Evolutionary conservation across 2,329 filamentous ascomycete genomes (phyloP).

Genomic region (Cercospora sp.): DNA sequence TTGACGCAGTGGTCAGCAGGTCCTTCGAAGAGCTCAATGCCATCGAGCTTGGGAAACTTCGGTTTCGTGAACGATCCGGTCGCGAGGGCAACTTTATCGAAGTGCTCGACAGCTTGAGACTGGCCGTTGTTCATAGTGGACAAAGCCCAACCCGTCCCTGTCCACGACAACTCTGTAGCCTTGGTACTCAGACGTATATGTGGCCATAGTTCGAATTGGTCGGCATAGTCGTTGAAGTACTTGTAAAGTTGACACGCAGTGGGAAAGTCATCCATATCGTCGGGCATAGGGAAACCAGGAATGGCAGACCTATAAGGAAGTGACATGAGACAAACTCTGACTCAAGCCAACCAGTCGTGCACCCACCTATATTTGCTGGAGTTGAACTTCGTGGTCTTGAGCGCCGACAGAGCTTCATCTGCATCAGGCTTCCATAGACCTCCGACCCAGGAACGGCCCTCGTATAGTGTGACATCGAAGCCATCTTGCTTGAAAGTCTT

Average conservation of each 20-base stretch:
- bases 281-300: conserved; percentile 19
- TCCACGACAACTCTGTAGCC: conserved; percentile 23
- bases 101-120: conserved; percentile 28
- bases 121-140: conserved; percentile 36
- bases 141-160: conserved; percentile 37
- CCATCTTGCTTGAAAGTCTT: conserved; percentile 48
- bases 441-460: conserved; percentile 44
- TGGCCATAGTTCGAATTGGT: conserved; percentile 42
- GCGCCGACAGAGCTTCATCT: conserved; percentile 17
- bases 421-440: conserved; percentile 45
- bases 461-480: conserved; percentile 44
- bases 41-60: conserved; percentile 41
- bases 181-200: conserved; percentile 38
- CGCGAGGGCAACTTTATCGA: conserved; percentile 42
- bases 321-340: neutral
- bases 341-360: neutral
- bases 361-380: conserved; percentile 8
- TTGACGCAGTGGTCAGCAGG: conserved; percentile 41
- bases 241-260: conserved; percentile 12
- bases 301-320: neutral
- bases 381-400: conserved; percentile 20
- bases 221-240: conserved; percentile 27
- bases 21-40: conserved; percentile 43
- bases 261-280: conserved; percentile 16
- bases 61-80: conserved; percentile 41